phyloP scores from a whole-genome alignment of 352 stramenopile genomes.

The Phytophthora sp. region DNA sequence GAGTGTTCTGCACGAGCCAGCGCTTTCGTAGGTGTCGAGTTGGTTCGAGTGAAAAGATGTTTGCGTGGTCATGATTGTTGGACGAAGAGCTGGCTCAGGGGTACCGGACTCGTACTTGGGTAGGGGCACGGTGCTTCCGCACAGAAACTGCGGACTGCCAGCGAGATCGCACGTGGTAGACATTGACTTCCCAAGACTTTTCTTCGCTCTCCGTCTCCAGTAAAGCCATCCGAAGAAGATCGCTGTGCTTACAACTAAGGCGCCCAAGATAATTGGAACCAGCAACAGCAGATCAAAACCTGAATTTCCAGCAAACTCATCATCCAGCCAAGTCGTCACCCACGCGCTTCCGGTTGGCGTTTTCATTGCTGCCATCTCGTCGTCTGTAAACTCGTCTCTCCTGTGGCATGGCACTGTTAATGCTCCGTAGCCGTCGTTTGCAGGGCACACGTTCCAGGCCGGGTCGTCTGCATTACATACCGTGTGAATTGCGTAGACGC shows the following conservation, averaged over 20 bases:
- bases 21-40: slow-evolving; percentile 17
- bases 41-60: slow-evolving; percentile 10
- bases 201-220: slow-evolving; percentile 9
- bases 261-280: slow-evolving; percentile 13
- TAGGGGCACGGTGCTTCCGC: slow-evolving; percentile 39
- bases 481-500: slow-evolving; percentile 32
- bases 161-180: slow-evolving; percentile 10
- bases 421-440: slow-evolving; percentile 7
- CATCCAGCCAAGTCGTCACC: slow-evolving; percentile 24
- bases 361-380: slow-evolving; percentile 18
- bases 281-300: slow-evolving; percentile 8
- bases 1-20: slow-evolving; percentile 29
- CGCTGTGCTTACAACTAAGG: not conserved
- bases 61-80: slow-evolving; percentile 15
- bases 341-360: slow-evolving; percentile 21
- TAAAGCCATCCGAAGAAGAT: slow-evolving; percentile 9
- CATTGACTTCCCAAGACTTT: not conserved
- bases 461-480: slow-evolving; percentile 16
- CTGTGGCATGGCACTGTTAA: slow-evolving; percentile 27
- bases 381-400: slow-evolving; percentile 20
- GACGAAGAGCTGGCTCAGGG: slow-evolving; percentile 4
- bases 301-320: slow-evolving; percentile 16
- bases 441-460: slow-evolving; percentile 24
- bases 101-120: slow-evolving; percentile 9
- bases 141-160: slow-evolving; percentile 10